Evolutionary conservation across 2,329 filamentous ascomycete species (phyloP), one percentile per base, ranked within the genome.

Genomic region (Aspergillus latus): DNA sequence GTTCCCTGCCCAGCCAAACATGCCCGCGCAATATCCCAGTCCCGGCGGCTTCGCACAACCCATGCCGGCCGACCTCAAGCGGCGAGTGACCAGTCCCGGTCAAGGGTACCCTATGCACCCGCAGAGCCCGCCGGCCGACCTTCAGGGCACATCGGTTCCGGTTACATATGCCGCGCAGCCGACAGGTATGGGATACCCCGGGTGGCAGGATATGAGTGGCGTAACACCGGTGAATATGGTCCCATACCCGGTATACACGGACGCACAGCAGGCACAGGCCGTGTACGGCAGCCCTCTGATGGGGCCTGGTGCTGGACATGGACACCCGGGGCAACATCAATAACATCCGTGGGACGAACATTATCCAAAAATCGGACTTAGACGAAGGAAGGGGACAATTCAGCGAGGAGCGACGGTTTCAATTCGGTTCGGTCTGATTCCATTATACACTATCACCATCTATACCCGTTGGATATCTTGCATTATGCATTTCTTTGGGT

Each of bases 11-110:
- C 72, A 68, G 40, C 56, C 64, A 2, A 67, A 70, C n/a, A 67
- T 72, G 60, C 42, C 57, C 9, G 53, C 60, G 1, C 48, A 68
- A 2, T 67, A 65, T 34, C 57, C 66, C 15, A 68, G 64, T 28
- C 65, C 68, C 10, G 59, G 52, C 28, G 69, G 68, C 29, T 74
- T 68, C 28, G 63, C 66, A 16, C 65, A 62, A 28, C 67, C 67
- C 11, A 62, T 71, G 43, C 61, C 66, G 1, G 64, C 68, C 2
- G 70, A 74, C 49, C 59, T 72, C 36, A 74, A 74, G 55, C 66
- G 71, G 29, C 66, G 71, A 48, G 73, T 74, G 67, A 74, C 71
- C 2, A 72, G 68, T 36, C 71, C 71, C 4, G 65, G 63, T 7
- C 68, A 74, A 32, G 53, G 62, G 4, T 61, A 68, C 28, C 64